phyloP scores from a whole-genome alignment of 192 early-diverging fungal species.

The Kappamyces sp. region DNA sequence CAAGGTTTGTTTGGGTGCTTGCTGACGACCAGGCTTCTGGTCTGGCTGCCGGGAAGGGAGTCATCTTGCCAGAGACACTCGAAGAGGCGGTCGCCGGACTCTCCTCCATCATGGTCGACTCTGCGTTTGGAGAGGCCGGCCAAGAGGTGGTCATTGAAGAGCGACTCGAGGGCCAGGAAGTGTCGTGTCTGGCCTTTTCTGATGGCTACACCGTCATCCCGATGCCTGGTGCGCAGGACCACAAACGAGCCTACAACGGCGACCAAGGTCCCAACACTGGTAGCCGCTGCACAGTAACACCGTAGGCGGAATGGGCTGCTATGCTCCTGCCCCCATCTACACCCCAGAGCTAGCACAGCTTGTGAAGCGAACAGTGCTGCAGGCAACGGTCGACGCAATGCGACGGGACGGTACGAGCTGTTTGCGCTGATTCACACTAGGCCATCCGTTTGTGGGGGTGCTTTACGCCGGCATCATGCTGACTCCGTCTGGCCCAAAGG shows the following conservation, averaged over 20 bases:
- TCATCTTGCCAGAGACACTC: conserved; percentile 78
- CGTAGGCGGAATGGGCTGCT: conserved; percentile 99
- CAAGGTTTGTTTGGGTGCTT: conserved; percentile 44
- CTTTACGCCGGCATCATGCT: conserved; percentile 97
- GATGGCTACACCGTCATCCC: conserved; percentile 91
- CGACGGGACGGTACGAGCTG: conserved; percentile 65
- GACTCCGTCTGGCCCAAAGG: conserved; percentile 81
- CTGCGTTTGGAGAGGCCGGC: conserved; percentile 81
- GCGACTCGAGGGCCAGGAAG: conserved; percentile 86
- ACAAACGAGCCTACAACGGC: conserved; percentile 93
- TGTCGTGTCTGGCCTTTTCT: conserved; percentile 83
- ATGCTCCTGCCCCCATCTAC: conserved; percentile 91
- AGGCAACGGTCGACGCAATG: conserved; percentile 94
- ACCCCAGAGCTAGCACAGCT: conserved; percentile 64
- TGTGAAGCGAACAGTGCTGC: conserved; percentile 73
- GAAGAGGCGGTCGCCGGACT: conserved; percentile 82
- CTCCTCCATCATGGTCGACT: conserved; percentile 81
- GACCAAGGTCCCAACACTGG: conserved; percentile 47
- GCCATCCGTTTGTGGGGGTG: conserved; percentile 92
- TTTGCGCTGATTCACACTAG: conserved; percentile 15
- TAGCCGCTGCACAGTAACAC: conserved; percentile 69
- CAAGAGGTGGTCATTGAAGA: conserved; percentile 95
- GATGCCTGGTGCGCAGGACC: conserved; percentile 94
- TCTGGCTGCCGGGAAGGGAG: conserved; percentile 96
- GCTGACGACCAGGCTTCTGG: conserved; percentile 66